Percentiles rank a stretch among this genome's conserved stretches.
Conservation (phyloP, 805 yeast species). For the Candida xiaguanensis region DNA sequence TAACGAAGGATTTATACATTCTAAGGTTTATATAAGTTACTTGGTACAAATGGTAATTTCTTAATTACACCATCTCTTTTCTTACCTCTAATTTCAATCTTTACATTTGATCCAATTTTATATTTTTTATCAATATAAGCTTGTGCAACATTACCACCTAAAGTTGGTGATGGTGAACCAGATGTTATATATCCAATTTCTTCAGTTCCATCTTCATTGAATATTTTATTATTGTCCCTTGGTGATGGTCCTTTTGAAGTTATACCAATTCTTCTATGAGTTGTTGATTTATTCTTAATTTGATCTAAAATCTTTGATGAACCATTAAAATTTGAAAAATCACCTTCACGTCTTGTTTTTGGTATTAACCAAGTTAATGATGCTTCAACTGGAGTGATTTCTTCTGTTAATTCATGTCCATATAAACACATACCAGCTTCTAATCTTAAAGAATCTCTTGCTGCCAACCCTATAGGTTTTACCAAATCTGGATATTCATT, state of each 20-base stretch:
- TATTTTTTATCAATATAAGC: constrained; percentile 73
- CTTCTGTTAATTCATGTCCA: constrained; percentile 84
- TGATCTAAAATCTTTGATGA: constrained; percentile 65
- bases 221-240: constrained; percentile 70
- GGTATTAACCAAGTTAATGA: constrained; percentile 88
- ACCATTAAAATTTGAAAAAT: constrained; percentile 66
- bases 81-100: constrained; percentile 82
- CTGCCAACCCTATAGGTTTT: constrained; percentile 94
- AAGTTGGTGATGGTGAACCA: constrained; percentile 56
- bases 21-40: constrained; percentile 11
- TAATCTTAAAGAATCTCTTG: constrained; percentile 89
- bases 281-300: constrained; percentile 60
- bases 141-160: constrained; percentile 84
- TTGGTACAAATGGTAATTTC: constrained; percentile 76
- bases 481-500: constrained; percentile 51
- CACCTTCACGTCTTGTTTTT: constrained; percentile 60
- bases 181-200: constrained; percentile 57
- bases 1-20: neutral
- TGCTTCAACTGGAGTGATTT: constrained; percentile 82
- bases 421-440: constrained; percentile 99
- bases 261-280: constrained; percentile 68
- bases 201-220: constrained; percentile 47
- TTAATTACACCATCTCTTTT: constrained; percentile 69
- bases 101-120: constrained; percentile 70
- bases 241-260: constrained; percentile 86